phyloP scores from a whole-genome alignment of 345 rosid species.

The Eucalyptus lansdowneana region DNA sequence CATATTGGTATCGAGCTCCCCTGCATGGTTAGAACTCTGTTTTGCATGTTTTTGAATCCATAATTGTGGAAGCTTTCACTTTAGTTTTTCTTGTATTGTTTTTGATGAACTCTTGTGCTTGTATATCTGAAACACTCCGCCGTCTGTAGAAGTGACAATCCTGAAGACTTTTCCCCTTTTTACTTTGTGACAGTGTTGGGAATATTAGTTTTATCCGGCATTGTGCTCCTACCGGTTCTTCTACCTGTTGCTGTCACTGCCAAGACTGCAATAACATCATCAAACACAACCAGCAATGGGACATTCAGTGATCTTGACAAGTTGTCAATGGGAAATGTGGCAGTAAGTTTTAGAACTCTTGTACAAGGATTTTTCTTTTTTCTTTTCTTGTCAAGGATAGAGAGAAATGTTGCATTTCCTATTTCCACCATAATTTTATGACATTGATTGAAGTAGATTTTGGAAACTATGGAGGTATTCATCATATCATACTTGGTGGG shows the following conservation, averaged over 20 bases:
- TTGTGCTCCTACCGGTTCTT: conserved; percentile 58
- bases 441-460: neutral
- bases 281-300: conserved; percentile 26
- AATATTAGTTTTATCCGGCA: conserved; percentile 57
- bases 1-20: neutral
- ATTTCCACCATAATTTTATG: neutral
- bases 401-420: neutral
- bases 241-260: conserved; percentile 74
- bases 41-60: neutral
- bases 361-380: neutral
- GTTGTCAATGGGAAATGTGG: conserved; percentile 58
- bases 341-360: conserved; percentile 18
- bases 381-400: accelerated
- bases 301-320: conserved; percentile 61
- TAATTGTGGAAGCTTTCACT: neutral
- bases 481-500: neutral
- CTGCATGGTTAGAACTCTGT: neutral
- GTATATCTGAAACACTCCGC: neutral
- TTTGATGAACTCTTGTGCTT: neutral
- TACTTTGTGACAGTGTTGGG: conserved; percentile 31
- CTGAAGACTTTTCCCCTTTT: neutral
- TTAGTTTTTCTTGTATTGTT: neutral
- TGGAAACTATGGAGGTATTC: neutral
- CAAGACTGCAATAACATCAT: neutral
- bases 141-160: neutral